Base-by-base conservation (phyloP, 495 filamentous ascomycete genomes). In the Daldinia concentrica region DNA sequence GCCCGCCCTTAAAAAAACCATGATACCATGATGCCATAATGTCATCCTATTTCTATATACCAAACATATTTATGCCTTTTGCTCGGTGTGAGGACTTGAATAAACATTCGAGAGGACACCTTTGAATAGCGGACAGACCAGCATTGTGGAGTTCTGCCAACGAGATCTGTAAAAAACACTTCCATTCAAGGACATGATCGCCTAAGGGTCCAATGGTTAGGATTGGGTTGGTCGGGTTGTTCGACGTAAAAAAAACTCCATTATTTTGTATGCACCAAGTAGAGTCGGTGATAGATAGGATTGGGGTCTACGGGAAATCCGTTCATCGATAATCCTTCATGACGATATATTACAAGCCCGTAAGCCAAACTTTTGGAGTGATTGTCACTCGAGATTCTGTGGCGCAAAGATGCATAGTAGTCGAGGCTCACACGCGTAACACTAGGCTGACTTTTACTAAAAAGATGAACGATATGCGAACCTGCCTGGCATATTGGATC, bases 281-380 rank as follows among this genome's bases (percentile, higher is more conserved):
- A 66, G 30, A 58, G 57, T 51, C 50, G 29, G 34, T 29, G 34
- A 54, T 50, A 50, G 27, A 55, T 52, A 71, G 63, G 62, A 71
- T 62, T 50, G 24, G 48, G 45, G 52, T 60, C 51, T 37, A 50
- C 29, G 64, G 58, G 22, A 73, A 41, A 62, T 63, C 51, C 61
- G 51, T 59, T 30, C 58, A 29, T 73, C 65, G 39, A 22, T 12
- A 69, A 73, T 73, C 71, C 66, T 73, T 58, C 50, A 68, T 58
- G 62, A 68, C 66, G 71, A 58, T 43, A 22, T 52, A 37, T 32
- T 51, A 29, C 30, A 24, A 29, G 59, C 39, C 39, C 26, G 48
- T 32, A 37, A 65, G 51, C 39, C 14, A 22, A 48, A 57, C 29
- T 17, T 41, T 41, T 41, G 8, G 24, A 3, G 43, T 48, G 43